Evolutionary conservation across 2,329 filamentous ascomycete species (phyloP), one percentile per base, ranked within the genome.

Genomic region (Diaporthe citri): DNA sequence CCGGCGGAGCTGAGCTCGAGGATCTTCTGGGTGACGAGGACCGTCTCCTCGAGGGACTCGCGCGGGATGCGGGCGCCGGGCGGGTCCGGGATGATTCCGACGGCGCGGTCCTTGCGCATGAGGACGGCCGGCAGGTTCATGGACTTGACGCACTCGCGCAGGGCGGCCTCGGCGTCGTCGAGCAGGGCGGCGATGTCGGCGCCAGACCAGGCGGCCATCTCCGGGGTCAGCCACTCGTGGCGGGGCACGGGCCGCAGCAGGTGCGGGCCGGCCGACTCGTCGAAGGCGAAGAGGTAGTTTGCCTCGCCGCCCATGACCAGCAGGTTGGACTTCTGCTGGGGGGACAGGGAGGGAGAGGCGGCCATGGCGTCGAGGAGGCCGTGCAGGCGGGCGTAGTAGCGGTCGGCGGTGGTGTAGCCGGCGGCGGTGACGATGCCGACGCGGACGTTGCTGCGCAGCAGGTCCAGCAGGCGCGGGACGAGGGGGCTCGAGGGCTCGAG

Each of bases 361-460:
- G 90, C 89, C 28, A 98, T 90, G 36, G 94, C 93, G 79, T 97
- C 93, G 2, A 99, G 90, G 0, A 99, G 90, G 1, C 97, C 97
- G 82, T 95, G 92, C 1, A 99, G 90, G 22, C 97, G 93, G 28
- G 90, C 92, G 82, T 97, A 96, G 87, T 99, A 99, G 78, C 92
- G 92, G 72, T 93, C 90, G 7, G 95, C 94, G 51, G 96, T 94
- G 0, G 95, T 96, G 85, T 99, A 99, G 25, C 97, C 97, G 1
- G 97, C 97, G 1, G 97, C 97, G 0, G 97, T 99, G 70, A 99
- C 97, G 81, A 99, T 98, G 69, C 96, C 97, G 78, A 99, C 93
- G 78, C 93, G 94, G 77, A 96, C 94, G 76, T 93, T 93, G 78
- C 92, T 92, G 62, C 88, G 88, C 79, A 99, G 90, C 22, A 99